These are phyloP conservation scores for Coccinonectria pachysandricola DNA, from an alignment of 2,329 filamentous ascomycete genomes.

Conservation along the genomic window DNA sequence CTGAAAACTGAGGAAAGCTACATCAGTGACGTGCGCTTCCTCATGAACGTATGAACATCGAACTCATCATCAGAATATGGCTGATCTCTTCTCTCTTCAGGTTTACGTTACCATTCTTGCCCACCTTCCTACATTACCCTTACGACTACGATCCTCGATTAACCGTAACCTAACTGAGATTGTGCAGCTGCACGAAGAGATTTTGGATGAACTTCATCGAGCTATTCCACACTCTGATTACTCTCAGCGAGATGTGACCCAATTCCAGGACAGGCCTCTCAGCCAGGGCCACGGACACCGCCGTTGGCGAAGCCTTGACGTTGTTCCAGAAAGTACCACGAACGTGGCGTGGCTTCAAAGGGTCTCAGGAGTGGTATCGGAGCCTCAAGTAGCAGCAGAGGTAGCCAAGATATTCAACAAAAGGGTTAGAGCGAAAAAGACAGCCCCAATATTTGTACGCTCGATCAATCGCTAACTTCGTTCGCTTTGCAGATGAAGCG, in stretches of 20 bases:
- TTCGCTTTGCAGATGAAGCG: slow-evolving; percentile 52
- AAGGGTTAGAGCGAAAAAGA: slow-evolving; percentile 33
- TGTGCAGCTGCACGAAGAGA: slow-evolving; percentile 70
- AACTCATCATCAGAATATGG: no score
- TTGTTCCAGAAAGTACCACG: slow-evolving; percentile 31
- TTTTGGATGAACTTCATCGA: slow-evolving; percentile 64
- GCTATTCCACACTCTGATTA: slow-evolving; percentile 61
- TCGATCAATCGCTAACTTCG: slow-evolving; percentile 3
- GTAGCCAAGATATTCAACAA: slow-evolving; percentile 51
- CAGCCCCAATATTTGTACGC: not conserved
- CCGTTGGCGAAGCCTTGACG: slow-evolving; percentile 39
- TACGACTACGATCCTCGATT: slow-evolving; percentile 58
- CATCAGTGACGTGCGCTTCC: slow-evolving; percentile 73
- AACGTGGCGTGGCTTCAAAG: slow-evolving; percentile 33
- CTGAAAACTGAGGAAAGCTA: slow-evolving; percentile 82
- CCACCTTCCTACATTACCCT: slow-evolving; percentile 56
- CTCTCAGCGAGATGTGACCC: slow-evolving; percentile 27
- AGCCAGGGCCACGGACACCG: slow-evolving; percentile 23
- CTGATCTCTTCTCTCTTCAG: no score
- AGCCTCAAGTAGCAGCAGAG: slow-evolving; percentile 49
- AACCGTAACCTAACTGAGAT: slow-evolving; percentile 73
- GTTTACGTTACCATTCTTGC: slow-evolving; percentile 67
- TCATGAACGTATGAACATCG: slow-evolving; percentile 60
- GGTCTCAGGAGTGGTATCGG: slow-evolving; percentile 42
- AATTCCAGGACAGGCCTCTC: slow-evolving; percentile 5